Evolutionary conservation across 2,329 filamentous ascomycete genomes (phyloP).

Genomic region (Immersiporthe knoxdaviesiana): DNA sequence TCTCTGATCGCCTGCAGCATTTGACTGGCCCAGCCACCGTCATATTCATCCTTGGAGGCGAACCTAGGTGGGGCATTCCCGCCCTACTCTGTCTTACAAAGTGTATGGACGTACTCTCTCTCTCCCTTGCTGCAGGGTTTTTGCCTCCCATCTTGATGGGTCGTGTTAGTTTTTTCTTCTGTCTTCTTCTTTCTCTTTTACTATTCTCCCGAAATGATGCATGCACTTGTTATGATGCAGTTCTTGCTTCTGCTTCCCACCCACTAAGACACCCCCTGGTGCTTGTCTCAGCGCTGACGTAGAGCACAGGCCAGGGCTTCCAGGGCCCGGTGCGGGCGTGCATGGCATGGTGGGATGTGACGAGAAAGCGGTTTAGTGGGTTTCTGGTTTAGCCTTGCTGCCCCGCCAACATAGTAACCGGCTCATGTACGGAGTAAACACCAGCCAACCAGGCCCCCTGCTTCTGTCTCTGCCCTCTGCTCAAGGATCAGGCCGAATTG

Average conservation of each 20-base stretch:
- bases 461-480: conserved; percentile 4
- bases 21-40: conserved; percentile 20
- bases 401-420: conserved; percentile 14
- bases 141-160: neutral
- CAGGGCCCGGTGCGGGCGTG: neutral
- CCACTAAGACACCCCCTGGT: neutral
- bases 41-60: neutral
- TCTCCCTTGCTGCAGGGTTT: neutral
- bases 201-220: neutral
- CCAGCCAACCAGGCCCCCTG: conserved; percentile 16
- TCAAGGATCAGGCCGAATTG: conserved; percentile 18
- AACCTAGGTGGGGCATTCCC: neutral
- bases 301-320: conserved; percentile 6
- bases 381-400: conserved; percentile 4
- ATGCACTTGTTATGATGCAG: neutral
- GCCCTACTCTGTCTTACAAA: conserved; percentile 7
- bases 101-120: neutral
- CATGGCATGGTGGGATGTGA: neutral
- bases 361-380: neutral
- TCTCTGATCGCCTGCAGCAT: neutral
- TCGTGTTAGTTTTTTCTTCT: neutral
- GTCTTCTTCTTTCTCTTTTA: neutral
- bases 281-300: neutral
- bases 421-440: conserved; percentile 17
- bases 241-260: neutral